phyloP scores from a whole-genome alignment of 306 rosid species.

The Luffa aegyptiaca region DNA sequence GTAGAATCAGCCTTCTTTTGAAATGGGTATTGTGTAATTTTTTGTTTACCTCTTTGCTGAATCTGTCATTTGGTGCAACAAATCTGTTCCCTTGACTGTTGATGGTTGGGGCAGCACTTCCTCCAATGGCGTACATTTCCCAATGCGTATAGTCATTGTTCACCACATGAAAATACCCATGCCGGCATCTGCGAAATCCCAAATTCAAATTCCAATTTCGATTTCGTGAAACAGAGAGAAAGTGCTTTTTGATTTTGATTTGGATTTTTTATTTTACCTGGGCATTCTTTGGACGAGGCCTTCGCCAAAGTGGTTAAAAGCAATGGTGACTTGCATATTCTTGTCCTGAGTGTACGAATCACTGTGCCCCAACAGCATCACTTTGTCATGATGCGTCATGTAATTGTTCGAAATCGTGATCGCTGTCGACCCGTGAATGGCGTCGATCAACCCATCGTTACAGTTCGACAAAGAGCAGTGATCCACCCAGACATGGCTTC shows the following conservation, averaged over 20 bases:
- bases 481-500: slow-evolving; percentile 90
- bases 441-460: slow-evolving; percentile 70
- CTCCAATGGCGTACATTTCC: slow-evolving; percentile 99
- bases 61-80: slow-evolving; percentile 58
- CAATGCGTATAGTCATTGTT: slow-evolving; percentile 99
- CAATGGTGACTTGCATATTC: slow-evolving; percentile 91
- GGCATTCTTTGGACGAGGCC: slow-evolving; percentile 98
- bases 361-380: slow-evolving; percentile 86
- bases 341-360: slow-evolving; percentile 75
- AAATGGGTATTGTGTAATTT: neutral
- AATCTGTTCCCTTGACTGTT: slow-evolving; percentile 96
- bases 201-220: neutral
- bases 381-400: slow-evolving; percentile 97
- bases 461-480: slow-evolving; percentile 87
- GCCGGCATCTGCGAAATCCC: slow-evolving; percentile 60
- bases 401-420: slow-evolving; percentile 88
- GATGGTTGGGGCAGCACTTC: slow-evolving; percentile 89
- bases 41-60: slow-evolving; percentile 77
- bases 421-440: slow-evolving; percentile 76
- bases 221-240: neutral
- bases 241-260: neutral
- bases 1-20: too few relatives aligned
- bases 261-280: slow-evolving; percentile 32
- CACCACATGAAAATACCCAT: slow-evolving; percentile 95
- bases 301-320: slow-evolving; percentile 95